A percentile compares a stretch with the other conserved stretches of the same genome.
These are phyloP conservation scores for Coemansia umbellata DNA, from an alignment of 192 early-diverging fungal genomes.

Conservation along the genomic window DNA sequence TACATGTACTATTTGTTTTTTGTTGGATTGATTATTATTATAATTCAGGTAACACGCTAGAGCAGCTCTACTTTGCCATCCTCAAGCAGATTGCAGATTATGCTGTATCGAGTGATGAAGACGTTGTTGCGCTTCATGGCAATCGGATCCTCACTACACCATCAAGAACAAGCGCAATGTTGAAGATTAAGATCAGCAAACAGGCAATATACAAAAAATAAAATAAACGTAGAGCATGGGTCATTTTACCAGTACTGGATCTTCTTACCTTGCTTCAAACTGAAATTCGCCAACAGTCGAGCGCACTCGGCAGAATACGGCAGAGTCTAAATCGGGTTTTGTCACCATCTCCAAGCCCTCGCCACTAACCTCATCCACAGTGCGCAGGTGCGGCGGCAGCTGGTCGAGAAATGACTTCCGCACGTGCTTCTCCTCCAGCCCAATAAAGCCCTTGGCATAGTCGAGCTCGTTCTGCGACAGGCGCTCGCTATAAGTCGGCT, in stretches of 20 bases:
- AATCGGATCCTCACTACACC: slow-evolving; percentile 42
- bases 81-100: slow-evolving; percentile 36
- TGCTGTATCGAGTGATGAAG: slow-evolving; percentile 50
- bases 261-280: slow-evolving; percentile 38
- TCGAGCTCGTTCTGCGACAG: slow-evolving; percentile 44
- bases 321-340: slow-evolving; percentile 36
- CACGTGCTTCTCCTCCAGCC: slow-evolving; percentile 28
- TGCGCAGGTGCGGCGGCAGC: slow-evolving; percentile 40
- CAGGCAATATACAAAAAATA: neutral
- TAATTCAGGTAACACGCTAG: too few relatives aligned
- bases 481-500: slow-evolving; percentile 18
- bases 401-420: slow-evolving; percentile 46
- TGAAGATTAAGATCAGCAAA: neutral
- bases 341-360: slow-evolving; percentile 42
- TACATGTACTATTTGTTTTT: too few relatives aligned
- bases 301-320: slow-evolving; percentile 47
- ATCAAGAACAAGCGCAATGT: neutral
- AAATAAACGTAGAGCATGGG: neutral
- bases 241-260: neutral
- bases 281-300: slow-evolving; percentile 44
- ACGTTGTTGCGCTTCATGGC: slow-evolving; percentile 47
- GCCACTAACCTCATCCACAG: slow-evolving; percentile 23
- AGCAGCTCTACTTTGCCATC: slow-evolving; percentile 48
- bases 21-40: too few relatives aligned
- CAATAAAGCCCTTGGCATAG: slow-evolving; percentile 40